These are phyloP conservation scores for Calonectria pseudoreteaudii DNA, from an alignment of 2,329 filamentous ascomycete species.

Conservation along the genomic window DNA sequence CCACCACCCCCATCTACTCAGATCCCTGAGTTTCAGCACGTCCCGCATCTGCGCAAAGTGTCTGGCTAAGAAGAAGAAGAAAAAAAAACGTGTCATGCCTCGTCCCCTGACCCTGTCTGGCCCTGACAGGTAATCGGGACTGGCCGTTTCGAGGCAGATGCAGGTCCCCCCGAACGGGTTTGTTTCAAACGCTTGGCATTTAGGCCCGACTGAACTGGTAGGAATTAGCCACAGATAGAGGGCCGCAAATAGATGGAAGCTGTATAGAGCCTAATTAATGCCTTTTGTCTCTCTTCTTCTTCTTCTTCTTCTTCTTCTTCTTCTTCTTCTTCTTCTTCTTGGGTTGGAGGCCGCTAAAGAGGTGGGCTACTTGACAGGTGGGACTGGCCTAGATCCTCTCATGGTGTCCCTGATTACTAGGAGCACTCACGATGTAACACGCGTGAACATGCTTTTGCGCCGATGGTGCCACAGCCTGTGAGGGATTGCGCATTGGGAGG, in stretches of 20 bases:
- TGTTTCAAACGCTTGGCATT: not conserved
- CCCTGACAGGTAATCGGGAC: not conserved
- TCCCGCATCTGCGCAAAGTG: not conserved
- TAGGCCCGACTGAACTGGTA: not conserved
- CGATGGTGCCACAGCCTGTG: not conserved
- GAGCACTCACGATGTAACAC: not conserved
- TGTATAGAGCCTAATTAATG: not conserved
- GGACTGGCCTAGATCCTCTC: slow-evolving; percentile 6
- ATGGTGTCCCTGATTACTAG: not conserved
- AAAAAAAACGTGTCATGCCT: not conserved
- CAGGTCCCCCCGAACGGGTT: not conserved
- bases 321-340: no score
- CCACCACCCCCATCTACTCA: not conserved
- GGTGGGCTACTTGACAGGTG: not conserved
- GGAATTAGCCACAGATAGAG: not conserved
- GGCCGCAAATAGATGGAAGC: not conserved
- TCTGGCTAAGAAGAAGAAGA: not conserved
- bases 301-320: no score
- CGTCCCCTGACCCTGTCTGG: not conserved
- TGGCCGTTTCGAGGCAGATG: not conserved
- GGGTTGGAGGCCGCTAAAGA: not conserved
- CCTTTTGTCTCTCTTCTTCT: no score
- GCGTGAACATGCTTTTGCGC: not conserved
- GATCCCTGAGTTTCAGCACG: slow-evolving; percentile 7
- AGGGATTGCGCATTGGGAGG: not conserved